Evolutionary conservation across 129 eudicot species (phyloP), one percentile per base, ranked within the genome.

Genomic region (Saussurea involucrata): DNA sequence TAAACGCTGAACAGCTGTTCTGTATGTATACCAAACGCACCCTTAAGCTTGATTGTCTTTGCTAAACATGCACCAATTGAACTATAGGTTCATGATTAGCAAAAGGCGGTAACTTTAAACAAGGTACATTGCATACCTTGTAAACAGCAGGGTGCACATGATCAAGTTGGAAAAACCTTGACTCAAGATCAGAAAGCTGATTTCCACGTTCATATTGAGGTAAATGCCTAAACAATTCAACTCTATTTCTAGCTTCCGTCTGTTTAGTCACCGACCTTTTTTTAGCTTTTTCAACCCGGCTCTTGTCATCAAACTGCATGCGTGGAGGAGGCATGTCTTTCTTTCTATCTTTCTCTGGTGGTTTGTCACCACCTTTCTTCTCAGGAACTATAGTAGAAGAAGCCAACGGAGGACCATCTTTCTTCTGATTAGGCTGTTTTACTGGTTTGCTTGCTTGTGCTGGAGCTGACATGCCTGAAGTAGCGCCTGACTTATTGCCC

Each of bases 291-390:
- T 89, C 99, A 57, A 95, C 99, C 55, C 97, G 88, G 68, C 46
- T 89, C 71, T 82, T 87, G 81, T 95, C 96, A 82, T 95, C 99
- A 80, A 89, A 95, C 82, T 95, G 99, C 97, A 95, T 87, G 66
- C 96, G 92, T 40, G 99, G 95, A 85, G 88, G 85, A 67, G 92
- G 97, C 42, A 80, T 77, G 25, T 95, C 99, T 68, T 92, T 89
- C 83, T 92, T 95, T 81, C 89, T 85, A 70, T 95, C 97, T 72
- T 92, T 95, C 79, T 92, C 96, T 29, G 81, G 72, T 75, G 82
- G 80, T 65, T 88, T 89, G 20, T 95, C 94, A 66, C 87, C 86
- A 20, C 83, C 87, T 83, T 83, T 95, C 84, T 83, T 87, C 73
- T 95, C 98, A 78, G 84, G 32, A 61, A 77, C 81, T 67, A 73